These are phyloP conservation scores for Fusarium compactum DNA, from an alignment of 2,329 filamentous ascomycete species.

Conservation along the genomic window DNA sequence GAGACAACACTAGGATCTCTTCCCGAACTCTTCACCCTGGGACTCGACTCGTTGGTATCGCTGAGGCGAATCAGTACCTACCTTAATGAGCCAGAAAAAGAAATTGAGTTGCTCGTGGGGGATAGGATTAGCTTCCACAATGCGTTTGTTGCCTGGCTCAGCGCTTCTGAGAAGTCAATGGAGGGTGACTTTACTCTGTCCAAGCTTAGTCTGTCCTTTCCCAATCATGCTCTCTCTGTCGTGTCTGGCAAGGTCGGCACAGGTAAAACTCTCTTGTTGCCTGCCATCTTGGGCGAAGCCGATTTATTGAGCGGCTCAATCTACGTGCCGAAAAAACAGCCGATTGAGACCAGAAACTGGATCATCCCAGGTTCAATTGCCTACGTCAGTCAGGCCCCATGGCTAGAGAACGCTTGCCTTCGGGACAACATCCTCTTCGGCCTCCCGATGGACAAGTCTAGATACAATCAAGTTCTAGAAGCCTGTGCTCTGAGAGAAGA, in stretches of 20 bases:
- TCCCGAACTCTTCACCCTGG: conserved; percentile 76
- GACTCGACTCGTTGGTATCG: conserved; percentile 79
- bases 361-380: conserved; percentile 75
- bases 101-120: conserved; percentile 64
- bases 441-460: conserved; percentile 72
- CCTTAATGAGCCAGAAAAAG: conserved; percentile 72
- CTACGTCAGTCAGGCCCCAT: conserved; percentile 81
- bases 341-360: conserved; percentile 72
- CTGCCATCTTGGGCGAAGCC: conserved; percentile 79
- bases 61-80: conserved; percentile 77
- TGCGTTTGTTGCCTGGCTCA: conserved; percentile 77
- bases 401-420: conserved; percentile 84
- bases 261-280: conserved; percentile 79
- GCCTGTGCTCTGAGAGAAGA: conserved; percentile 81
- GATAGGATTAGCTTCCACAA: conserved; percentile 72
- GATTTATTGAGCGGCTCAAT: conserved; percentile 74
- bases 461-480: conserved; percentile 76
- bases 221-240: conserved; percentile 75
- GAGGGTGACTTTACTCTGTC: conserved; percentile 72
- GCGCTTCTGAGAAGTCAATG: conserved; percentile 67
- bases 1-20: conserved; percentile 77
- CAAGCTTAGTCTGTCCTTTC: conserved; percentile 73
- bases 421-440: conserved; percentile 83
- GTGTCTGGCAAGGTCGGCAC: conserved; percentile 81
- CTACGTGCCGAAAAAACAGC: conserved; percentile 60